These are phyloP conservation scores for Eleusine indica DNA, from an alignment of 176 grass and related monocot species.

Conservation along the genomic window DNA sequence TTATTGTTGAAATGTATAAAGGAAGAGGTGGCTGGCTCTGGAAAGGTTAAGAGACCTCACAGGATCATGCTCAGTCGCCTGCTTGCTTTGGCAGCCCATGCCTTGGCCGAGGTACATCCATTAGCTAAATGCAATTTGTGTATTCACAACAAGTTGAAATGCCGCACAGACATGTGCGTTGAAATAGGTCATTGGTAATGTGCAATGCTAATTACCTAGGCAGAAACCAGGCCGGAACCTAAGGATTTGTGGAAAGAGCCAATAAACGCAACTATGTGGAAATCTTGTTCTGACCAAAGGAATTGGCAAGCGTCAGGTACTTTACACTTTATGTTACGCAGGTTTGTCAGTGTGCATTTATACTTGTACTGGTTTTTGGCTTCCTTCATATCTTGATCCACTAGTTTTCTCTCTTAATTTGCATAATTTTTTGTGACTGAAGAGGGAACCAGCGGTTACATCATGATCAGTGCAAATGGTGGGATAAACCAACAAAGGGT, in stretches of 20 bases:
- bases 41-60: constrained; percentile 48
- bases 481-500: constrained; percentile 99
- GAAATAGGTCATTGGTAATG: neutral
- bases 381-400: constrained; percentile 2
- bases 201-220: constrained; percentile 64
- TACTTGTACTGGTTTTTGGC: neutral
- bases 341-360: constrained; percentile 14
- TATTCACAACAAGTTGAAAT: constrained; percentile 18
- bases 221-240: constrained; percentile 77
- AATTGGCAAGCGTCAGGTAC: constrained; percentile 55
- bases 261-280: constrained; percentile 74
- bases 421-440: constrained; percentile 4
- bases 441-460: constrained; percentile 79
- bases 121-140: constrained; percentile 6
- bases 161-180: neutral
- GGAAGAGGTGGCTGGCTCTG: constrained; percentile 39
- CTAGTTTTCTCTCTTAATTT: constrained; percentile 23
- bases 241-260: constrained; percentile 86
- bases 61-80: constrained; percentile 75
- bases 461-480: constrained; percentile 94
- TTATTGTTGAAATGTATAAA: constrained; percentile 43
- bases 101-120: constrained; percentile 84
- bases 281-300: constrained; percentile 75
- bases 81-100: constrained; percentile 79
- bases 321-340: constrained; percentile 14